These are phyloP conservation scores for Skeletonema tropicum DNA, from an alignment of 108 stramenopile species.

Conservation along the genomic window DNA sequence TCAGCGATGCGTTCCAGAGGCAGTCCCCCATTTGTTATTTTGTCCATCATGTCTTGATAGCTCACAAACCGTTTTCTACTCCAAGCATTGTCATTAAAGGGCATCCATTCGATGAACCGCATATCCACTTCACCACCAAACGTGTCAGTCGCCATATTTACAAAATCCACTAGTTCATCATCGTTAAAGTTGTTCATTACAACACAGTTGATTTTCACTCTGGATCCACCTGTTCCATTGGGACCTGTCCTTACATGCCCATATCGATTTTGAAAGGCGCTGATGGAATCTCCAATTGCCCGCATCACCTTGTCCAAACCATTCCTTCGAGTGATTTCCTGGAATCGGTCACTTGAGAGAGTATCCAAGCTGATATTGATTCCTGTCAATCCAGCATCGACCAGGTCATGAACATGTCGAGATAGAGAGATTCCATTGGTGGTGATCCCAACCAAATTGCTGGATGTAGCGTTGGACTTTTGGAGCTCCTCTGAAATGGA, in stretches of 20 bases:
- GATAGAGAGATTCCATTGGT: slow-evolving; percentile 94
- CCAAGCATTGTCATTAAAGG: slow-evolving; percentile 97
- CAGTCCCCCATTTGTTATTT: slow-evolving; percentile 7
- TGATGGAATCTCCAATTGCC: slow-evolving; percentile 63
- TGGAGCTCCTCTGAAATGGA: slow-evolving; percentile 37
- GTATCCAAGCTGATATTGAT: slow-evolving; percentile 97
- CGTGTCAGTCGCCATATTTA: slow-evolving; percentile 58
- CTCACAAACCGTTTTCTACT: slow-evolving; percentile 76
- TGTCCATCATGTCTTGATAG: slow-evolving; percentile 85
- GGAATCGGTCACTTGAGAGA: slow-evolving; percentile 84
- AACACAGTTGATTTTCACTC: slow-evolving; percentile 96
- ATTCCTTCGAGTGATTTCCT: slow-evolving; percentile 86
- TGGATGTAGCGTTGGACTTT: slow-evolving; percentile 28
- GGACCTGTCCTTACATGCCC: slow-evolving; percentile 40
- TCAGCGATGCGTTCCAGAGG: slow-evolving; percentile 55
- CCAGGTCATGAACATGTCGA: slow-evolving; percentile 67
- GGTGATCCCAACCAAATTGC: slow-evolving; percentile 87
- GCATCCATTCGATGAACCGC: slow-evolving; percentile 99
- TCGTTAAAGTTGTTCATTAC: slow-evolving; percentile 93
- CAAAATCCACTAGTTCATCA: slow-evolving; percentile 91
- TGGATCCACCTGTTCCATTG: slow-evolving; percentile 33
- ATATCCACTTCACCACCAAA: slow-evolving; percentile 76
- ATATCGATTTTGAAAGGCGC: slow-evolving; percentile 29
- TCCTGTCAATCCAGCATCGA: slow-evolving; percentile 89
- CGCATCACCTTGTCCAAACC: slow-evolving; percentile 71